Base-by-base conservation (phyloP, 306 rosid species). In the Acacia acuminata region DNA sequence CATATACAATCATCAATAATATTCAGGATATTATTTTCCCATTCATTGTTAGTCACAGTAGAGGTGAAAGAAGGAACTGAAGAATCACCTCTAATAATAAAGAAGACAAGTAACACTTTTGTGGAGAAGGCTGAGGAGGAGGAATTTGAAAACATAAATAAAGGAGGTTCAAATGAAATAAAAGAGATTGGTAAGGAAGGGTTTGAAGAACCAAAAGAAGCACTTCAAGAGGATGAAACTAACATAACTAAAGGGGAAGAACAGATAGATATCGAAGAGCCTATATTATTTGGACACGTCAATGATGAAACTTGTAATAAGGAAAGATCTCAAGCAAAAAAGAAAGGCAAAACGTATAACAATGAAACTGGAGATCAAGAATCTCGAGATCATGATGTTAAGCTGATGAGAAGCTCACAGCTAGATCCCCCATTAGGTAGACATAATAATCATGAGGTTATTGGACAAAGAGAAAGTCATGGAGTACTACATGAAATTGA, bases 241-340 rank as follows among this genome's bases (percentile, higher is more conserved):
- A 42, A 55, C n/a, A 71, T 5, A 48, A 48, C 40, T 70, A 61
- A 34, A 40, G 78, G 64, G 53, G 51, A 3, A 79, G 80, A 17
- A 15, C 70, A 12, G 32, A 76, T 24, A 38, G 76, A 34, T 14
- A 82, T 70, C 0, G 51, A 22, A 64, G 74, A 20, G 71, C 75
- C 78, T 71, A 47, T 43, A 65, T 36, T 38, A 16, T 16, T 16
- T 55, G 20, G 53, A 75, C 19, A 34, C 13, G 14, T 14, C 42
- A 69, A 22, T 22, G 79, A 79, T 67, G 85, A 73, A 63, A 47
- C 73, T 13, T 76, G 55, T 48, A 15, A 47, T 64, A 19, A 51
- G 63, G 27, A 55, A 55, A 8, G 63, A 20, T 55, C 13, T 55
- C 63, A 55, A 20, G 63, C 63, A 19, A 70, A 58, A 81, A 76